Evolutionary conservation across 2,329 filamentous ascomycete species (phyloP).

Genomic region (Beauveria medogensis): DNA sequence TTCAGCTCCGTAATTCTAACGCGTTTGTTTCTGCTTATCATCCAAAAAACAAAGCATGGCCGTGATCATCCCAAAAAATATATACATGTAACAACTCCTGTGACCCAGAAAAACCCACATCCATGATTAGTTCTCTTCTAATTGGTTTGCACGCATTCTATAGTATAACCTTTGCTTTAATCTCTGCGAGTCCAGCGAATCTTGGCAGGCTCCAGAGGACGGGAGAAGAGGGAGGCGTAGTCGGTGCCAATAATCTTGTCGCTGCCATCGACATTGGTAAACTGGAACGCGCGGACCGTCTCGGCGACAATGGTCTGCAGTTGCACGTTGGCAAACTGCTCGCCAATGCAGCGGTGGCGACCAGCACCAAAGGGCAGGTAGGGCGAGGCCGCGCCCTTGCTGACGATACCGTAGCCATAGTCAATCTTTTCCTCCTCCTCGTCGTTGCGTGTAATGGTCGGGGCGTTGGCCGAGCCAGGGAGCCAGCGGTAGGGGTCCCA

Average conservation of each 20-base stretch:
- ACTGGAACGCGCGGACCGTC: constrained; percentile 70
- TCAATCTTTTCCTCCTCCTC: constrained; percentile 72
- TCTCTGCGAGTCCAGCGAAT: constrained; percentile 69
- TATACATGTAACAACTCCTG: background rate
- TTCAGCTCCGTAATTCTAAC: background rate
- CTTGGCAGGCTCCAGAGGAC: constrained; percentile 61
- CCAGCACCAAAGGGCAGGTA: constrained; percentile 94
- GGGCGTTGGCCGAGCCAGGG: constrained; percentile 49
- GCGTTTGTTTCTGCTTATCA: background rate
- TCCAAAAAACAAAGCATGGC: background rate
- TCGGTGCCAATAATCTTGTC: constrained; percentile 60
- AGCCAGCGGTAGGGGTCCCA: constrained; percentile 96
- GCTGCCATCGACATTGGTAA: constrained; percentile 66
- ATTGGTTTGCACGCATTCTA: background rate
- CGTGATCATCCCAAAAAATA: background rate
- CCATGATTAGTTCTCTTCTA: background rate
- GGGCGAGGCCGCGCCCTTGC: constrained; percentile 80
- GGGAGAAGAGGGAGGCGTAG: constrained; percentile 64
- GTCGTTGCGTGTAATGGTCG: constrained; percentile 36
- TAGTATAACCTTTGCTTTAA: constrained; percentile 16
- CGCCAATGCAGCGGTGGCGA: constrained; percentile 88
- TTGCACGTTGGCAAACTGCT: constrained; percentile 93
- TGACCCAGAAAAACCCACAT: background rate
- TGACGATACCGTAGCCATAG: constrained; percentile 88
- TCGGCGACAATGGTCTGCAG: constrained; percentile 76